These are phyloP conservation scores for Pyricularia grisea DNA, from an alignment of 2,329 filamentous ascomycete species.

Conservation along the genomic window DNA sequence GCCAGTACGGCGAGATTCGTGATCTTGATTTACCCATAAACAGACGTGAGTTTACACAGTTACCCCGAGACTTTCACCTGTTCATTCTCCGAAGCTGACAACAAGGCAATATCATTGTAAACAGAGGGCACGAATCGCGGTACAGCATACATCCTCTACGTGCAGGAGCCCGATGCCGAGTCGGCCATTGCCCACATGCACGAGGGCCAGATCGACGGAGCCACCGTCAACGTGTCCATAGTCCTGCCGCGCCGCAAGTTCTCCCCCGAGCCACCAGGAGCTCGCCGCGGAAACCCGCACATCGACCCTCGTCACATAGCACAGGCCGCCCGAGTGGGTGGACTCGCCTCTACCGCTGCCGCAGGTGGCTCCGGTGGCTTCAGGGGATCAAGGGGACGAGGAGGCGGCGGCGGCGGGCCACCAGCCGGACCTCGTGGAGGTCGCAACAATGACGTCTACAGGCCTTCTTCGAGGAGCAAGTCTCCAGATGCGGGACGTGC, in stretches of 20 bases:
- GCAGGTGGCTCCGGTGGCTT: constrained; percentile 19
- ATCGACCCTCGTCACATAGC: constrained; percentile 40
- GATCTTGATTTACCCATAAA: constrained; percentile 89
- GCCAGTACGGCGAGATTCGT: constrained; percentile 73
- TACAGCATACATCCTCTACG: constrained; percentile 85
- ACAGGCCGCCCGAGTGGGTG: constrained; percentile 2
- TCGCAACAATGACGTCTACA: constrained; percentile 40
- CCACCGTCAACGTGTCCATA: constrained; percentile 76
- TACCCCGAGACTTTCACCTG: constrained; percentile 4
- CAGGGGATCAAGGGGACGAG: constrained; percentile 26
- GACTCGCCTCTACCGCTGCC: constrained; percentile 2
- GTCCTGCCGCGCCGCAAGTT: constrained; percentile 78
- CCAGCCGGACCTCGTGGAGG: constrained; percentile 14
- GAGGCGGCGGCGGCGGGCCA: constrained; percentile 24
- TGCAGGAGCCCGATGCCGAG: constrained; percentile 69
- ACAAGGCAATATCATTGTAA: constrained; percentile 4
- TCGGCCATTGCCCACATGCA: constrained; percentile 93
- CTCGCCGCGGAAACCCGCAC: constrained; percentile 48
- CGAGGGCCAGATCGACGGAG: constrained; percentile 86
- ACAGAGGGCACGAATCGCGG: constrained; percentile 70
- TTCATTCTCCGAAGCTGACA: not conserved
- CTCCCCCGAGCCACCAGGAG: constrained; percentile 66
- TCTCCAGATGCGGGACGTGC: constrained; percentile 18
- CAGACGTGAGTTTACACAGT: constrained; percentile 31
- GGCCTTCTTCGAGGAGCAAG: constrained; percentile 46